Conservation (phyloP, 108 stramenopile genomes). For the Aurantiochytrium sp. region DNA sequence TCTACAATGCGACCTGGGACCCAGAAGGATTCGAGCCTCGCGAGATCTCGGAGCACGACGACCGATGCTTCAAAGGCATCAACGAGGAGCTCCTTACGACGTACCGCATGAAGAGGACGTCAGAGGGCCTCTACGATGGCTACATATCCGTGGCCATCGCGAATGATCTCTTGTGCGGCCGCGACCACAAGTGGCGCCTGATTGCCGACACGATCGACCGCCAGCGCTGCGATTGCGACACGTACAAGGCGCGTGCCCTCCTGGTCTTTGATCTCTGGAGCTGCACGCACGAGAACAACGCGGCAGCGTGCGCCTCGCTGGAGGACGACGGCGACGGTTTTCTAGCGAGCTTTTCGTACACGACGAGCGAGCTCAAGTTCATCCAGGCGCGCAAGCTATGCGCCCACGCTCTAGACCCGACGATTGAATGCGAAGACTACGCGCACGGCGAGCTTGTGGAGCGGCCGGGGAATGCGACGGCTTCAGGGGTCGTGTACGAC, state of each 20-base stretch:
- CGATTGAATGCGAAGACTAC: not conserved
- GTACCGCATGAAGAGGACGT: not conserved
- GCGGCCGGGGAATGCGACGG: not conserved
- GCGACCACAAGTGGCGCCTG: slow-evolving; percentile 73
- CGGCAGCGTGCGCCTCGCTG: not conserved
- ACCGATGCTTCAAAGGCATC: slow-evolving; percentile 56
- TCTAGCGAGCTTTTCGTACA: not conserved
- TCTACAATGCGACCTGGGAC: slow-evolving; percentile 50
- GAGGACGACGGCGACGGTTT: not conserved
- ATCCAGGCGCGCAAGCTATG: not conserved
- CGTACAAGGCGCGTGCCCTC: slow-evolving; percentile 53
- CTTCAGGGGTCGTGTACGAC: not conserved
- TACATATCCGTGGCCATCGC: slow-evolving; percentile 42
- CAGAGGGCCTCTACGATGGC: not conserved
- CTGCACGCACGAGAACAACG: slow-evolving; percentile 50
- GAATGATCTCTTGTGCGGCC: slow-evolving; percentile 53
- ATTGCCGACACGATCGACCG: slow-evolving; percentile 57
- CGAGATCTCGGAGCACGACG: slow-evolving; percentile 53
- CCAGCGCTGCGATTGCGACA: slow-evolving; percentile 68
- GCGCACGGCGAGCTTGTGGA: not conserved
- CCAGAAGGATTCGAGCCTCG: slow-evolving; percentile 54
- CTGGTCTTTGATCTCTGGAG: slow-evolving; percentile 72
- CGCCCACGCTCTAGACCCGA: not conserved
- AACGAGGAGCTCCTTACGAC: slow-evolving; percentile 31
- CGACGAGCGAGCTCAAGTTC: not conserved